phyloP scores from a whole-genome alignment of 116 monocot genomes.

The Trichopus zeylanicus region DNA sequence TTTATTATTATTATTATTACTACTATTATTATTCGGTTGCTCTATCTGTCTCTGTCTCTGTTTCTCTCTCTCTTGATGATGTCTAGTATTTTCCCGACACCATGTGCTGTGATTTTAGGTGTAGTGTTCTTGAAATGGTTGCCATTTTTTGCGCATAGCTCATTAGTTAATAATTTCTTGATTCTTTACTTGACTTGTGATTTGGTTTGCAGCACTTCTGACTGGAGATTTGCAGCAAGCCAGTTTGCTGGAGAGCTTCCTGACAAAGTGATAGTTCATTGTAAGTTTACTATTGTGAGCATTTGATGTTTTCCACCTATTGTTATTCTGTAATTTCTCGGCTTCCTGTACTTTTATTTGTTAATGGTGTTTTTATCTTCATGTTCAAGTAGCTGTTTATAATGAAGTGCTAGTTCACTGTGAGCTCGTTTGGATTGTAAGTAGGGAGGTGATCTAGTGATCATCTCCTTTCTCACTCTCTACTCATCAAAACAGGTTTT shows the following conservation, averaged over 20 bases:
- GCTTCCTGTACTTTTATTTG: background rate
- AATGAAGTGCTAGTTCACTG: no score
- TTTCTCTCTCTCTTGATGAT: background rate
- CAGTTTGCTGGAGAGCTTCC: constrained; percentile 53
- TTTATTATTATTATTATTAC: no score
- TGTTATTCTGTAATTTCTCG: background rate
- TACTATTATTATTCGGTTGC: background rate
- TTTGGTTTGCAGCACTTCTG: constrained; percentile 35
- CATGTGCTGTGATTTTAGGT: background rate
- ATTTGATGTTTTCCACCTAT: background rate
- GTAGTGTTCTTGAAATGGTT: background rate
- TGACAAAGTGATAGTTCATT: constrained; percentile 84
- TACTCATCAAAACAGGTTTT: no score
- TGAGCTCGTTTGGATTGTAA: no score
- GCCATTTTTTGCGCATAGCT: background rate
- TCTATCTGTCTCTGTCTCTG: background rate
- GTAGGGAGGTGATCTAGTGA: no score
- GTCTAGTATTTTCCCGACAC: background rate
- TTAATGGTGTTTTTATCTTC: background rate
- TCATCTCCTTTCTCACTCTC: no score
- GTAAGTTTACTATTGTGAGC: constrained; percentile 37
- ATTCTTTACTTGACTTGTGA: no score
- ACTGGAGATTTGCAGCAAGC: constrained; percentile 78
- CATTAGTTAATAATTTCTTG: no score
- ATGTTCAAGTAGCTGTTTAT: no score